A percentile compares a stretch with the other conserved stretches of the same genome.
phyloP scores from a whole-genome alignment of 169 alveolate species.

The Cryptosporidium meleagridis region DNA sequence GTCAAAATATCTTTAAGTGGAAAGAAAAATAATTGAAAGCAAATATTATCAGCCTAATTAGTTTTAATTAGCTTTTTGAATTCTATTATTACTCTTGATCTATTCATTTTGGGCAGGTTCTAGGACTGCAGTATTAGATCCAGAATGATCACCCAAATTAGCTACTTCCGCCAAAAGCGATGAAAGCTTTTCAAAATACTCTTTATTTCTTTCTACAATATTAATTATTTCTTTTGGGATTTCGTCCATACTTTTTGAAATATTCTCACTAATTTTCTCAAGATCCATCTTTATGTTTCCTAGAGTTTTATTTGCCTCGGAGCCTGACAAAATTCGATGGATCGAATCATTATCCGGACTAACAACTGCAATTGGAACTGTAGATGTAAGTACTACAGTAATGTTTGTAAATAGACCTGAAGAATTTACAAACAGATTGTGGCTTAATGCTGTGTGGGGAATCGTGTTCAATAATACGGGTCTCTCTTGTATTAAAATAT shows the following conservation, averaged over 20 bases:
- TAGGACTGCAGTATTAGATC: not conserved
- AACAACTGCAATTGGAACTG: conserved; percentile 57
- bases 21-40: not conserved
- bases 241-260: not conserved
- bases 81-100: not conserved
- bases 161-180: not conserved
- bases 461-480: conserved; percentile 57
- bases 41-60: not conserved
- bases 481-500: conserved; percentile 31
- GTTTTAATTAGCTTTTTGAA: not conserved
- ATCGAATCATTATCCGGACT: conserved; percentile 49
- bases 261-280: not conserved
- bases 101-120: not conserved
- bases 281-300: not conserved
- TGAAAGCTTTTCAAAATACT: not conserved
- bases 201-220: not conserved
- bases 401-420: conserved; percentile 52
- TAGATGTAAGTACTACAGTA: conserved; percentile 49
- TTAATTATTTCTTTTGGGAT: not conserved
- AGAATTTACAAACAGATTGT: conserved; percentile 21
- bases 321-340: conserved; percentile 20
- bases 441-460: conserved; percentile 40
- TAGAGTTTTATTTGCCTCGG: not conserved
- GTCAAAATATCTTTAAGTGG: conserved; percentile 58
- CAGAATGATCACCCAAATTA: not conserved